phyloP scores from a whole-genome alignment of 1,284 basidiomycete genomes.

The Pascua guehoae region DNA sequence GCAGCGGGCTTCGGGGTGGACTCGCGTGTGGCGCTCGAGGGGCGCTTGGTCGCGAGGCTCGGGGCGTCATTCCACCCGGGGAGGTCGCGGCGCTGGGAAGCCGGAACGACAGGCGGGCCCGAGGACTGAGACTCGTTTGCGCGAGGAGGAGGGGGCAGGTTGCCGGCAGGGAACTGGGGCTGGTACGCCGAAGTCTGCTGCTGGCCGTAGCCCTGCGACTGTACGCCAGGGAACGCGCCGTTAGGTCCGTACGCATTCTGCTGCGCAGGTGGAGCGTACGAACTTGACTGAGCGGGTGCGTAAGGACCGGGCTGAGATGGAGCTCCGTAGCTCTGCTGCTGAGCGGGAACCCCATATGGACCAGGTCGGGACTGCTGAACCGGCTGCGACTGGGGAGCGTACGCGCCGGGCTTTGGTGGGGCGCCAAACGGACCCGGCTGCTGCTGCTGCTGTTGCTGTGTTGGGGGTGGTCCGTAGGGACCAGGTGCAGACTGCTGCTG shows the following conservation, averaged over 20 bases:
- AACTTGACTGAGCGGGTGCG: background rate
- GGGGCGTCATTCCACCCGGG: slow-evolving; percentile 84
- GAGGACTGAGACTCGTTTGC: slow-evolving; percentile 15
- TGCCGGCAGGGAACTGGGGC: background rate
- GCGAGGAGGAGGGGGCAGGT: slow-evolving; percentile 46
- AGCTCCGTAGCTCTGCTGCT: slow-evolving; percentile 2
- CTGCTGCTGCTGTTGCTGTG: background rate
- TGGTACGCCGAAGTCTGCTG: too few relatives aligned
- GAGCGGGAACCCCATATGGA: background rate
- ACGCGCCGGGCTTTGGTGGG: slow-evolving; percentile 13
- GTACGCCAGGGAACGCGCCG: slow-evolving; percentile 24
- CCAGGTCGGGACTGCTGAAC: background rate
- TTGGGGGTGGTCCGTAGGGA: slow-evolving; percentile 12
- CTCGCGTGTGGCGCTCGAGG: slow-evolving; percentile 54
- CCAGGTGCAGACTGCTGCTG: background rate
- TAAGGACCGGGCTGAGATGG: slow-evolving; percentile 3
- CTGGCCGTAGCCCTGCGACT: slow-evolving; percentile 21
- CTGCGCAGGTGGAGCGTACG: slow-evolving; percentile 1
- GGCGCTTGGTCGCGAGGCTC: slow-evolving; percentile 54
- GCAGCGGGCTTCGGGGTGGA: slow-evolving; percentile 58
- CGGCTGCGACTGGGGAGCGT: slow-evolving; percentile 18
- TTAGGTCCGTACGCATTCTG: slow-evolving; percentile 25
- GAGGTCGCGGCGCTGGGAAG: slow-evolving; percentile 56
- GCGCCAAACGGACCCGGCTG: background rate
- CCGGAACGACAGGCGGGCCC: slow-evolving; percentile 37